Evolutionary conservation across 495 filamentous ascomycete genomes (phyloP).

Genomic region (Neurospora terricola): DNA sequence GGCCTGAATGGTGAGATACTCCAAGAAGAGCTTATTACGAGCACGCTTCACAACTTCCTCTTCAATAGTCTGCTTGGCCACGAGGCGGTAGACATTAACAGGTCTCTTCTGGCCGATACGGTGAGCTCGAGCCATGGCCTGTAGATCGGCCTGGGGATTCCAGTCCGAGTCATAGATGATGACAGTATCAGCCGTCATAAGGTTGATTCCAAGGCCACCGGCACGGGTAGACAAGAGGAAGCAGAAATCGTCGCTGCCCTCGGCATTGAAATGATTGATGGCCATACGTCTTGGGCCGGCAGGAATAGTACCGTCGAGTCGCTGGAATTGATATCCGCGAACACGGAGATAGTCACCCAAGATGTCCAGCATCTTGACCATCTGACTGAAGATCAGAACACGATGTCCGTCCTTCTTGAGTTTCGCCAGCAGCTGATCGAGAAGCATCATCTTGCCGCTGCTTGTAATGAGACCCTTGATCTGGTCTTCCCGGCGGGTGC

Average conservation of each 20-base stretch:
- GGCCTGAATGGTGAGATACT: constrained; percentile 93
- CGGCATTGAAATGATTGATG: constrained; percentile 96
- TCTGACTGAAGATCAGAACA: constrained; percentile 96
- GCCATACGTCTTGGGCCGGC: constrained; percentile 75
- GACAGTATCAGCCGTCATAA: constrained; percentile 98
- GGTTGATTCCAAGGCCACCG: constrained; percentile 92
- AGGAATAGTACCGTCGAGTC: constrained; percentile 90
- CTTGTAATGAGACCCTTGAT: constrained; percentile 86
- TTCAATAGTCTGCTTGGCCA: constrained; percentile 96
- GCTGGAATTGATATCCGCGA: constrained; percentile 83
- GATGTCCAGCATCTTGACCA: constrained; percentile 98
- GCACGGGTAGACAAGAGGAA: constrained; percentile 93
- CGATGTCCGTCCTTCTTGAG: constrained; percentile 85
- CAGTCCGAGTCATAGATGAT: constrained; percentile 98
- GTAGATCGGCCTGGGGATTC: constrained; percentile 97
- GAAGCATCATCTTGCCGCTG: constrained; percentile 98
- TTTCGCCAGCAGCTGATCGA: constrained; percentile 87
- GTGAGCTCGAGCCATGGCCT: constrained; percentile 97
- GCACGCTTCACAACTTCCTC: constrained; percentile 94
- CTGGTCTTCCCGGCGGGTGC: constrained; percentile 71
- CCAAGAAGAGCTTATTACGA: constrained; percentile 95
- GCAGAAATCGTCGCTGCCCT: constrained; percentile 87
- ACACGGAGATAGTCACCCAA: constrained; percentile 84
- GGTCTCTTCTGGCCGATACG: constrained; percentile 94
- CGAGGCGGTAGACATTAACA: constrained; percentile 88